A percentile compares a stretch with the other conserved stretches of the same genome.
These are phyloP conservation scores for Canariomyces notabilis DNA, from an alignment of 2,329 filamentous ascomycete genomes.

Conservation along the genomic window DNA sequence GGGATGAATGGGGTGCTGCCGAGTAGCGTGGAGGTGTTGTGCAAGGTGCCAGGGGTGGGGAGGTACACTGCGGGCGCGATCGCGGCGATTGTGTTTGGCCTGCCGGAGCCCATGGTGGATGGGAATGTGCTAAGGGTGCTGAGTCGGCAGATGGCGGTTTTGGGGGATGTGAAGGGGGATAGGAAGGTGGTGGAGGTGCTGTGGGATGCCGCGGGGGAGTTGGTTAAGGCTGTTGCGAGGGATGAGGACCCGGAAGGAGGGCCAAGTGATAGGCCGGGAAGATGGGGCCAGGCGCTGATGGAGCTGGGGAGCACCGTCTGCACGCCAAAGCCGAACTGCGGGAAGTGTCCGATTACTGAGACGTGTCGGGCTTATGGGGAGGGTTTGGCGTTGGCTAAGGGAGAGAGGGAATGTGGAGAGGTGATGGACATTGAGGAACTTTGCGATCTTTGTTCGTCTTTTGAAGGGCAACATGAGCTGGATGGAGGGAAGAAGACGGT, in stretches of 20 bases:
- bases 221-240: conserved; percentile 47
- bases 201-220: conserved; percentile 53
- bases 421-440: conserved; percentile 45
- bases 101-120: conserved; percentile 56
- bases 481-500: background rate
- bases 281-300: conserved; percentile 63
- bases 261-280: conserved; percentile 50
- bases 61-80: conserved; percentile 60
- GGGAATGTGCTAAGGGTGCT: conserved; percentile 59
- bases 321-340: conserved; percentile 54
- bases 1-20: conserved; percentile 46
- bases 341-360: conserved; percentile 43
- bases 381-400: conserved; percentile 33
- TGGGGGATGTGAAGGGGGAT: conserved; percentile 53
- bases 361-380: conserved; percentile 50
- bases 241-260: conserved; percentile 29
- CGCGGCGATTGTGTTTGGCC: conserved; percentile 57
- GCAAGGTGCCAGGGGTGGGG: conserved; percentile 54
- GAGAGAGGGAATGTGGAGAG: conserved; percentile 5
- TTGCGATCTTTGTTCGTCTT: conserved; percentile 45
- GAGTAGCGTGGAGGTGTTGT: conserved; percentile 40
- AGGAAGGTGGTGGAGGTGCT: conserved; percentile 48
- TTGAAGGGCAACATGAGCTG: conserved; percentile 34
- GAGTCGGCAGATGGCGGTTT: conserved; percentile 54
- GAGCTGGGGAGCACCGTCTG: conserved; percentile 61